Conservation (phyloP, 805 yeast species). For the Sungouiella thailandica region DNA sequence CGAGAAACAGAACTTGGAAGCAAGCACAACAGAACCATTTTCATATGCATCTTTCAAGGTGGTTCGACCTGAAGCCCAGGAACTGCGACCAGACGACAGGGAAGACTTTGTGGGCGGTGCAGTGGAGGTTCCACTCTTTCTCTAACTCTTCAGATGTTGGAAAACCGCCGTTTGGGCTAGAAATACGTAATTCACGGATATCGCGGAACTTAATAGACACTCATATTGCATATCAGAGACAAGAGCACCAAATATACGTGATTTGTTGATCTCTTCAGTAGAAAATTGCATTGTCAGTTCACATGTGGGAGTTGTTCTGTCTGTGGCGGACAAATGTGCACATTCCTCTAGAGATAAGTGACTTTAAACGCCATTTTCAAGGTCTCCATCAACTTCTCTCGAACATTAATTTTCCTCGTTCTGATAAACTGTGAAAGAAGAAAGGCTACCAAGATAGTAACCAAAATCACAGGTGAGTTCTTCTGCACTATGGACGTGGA, state of each 20-base stretch:
- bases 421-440: constrained; percentile 19
- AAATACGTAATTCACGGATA: too few relatives aligned
- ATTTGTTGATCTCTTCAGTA: too few relatives aligned
- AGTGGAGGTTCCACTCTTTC: constrained; percentile 41
- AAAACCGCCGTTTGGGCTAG: too few relatives aligned
- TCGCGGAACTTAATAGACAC: too few relatives aligned
- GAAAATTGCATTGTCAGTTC: too few relatives aligned
- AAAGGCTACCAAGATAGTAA: constrained; percentile 18
- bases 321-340: too few relatives aligned
- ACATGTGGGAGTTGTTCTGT: too few relatives aligned
- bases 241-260: too few relatives aligned
- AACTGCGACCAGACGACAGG: constrained; percentile 14
- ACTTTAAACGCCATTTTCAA: constrained; percentile 41
- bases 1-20: constrained; percentile 5
- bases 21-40: constrained; percentile 4
- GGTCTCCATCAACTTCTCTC: constrained; percentile 30
- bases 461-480: constrained; percentile 25
- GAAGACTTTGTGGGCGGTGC: constrained; percentile 36
- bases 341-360: constrained; percentile 35
- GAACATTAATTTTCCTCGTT: constrained; percentile 21
- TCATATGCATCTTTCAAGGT: constrained; percentile 10
- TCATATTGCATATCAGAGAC: too few relatives aligned
- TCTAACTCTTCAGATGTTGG: too few relatives aligned
- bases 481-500: constrained; percentile 19
- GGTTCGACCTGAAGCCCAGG: neutral